These are phyloP conservation scores for Coemansia sp. DNA, from an alignment of 192 early-diverging fungal genomes.

Conservation along the genomic window DNA sequence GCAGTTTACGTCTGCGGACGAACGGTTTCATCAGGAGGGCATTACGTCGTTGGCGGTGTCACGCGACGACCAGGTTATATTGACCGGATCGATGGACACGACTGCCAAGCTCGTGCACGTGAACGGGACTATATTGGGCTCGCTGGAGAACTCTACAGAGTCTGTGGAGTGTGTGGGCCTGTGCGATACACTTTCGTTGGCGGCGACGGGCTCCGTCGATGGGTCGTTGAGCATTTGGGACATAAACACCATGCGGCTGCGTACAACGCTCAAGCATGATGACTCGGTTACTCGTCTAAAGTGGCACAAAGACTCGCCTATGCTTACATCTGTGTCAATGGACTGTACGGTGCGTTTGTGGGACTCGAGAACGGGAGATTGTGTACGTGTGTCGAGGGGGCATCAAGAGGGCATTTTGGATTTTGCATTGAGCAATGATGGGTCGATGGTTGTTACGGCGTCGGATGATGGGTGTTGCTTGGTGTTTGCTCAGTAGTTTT, in stretches of 20 bases:
- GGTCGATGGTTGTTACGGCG: slow-evolving; percentile 69
- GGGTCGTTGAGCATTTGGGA: slow-evolving; percentile 93
- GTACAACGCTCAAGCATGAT: slow-evolving; percentile 80
- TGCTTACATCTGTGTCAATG: slow-evolving; percentile 73
- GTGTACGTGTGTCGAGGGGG: slow-evolving; percentile 71
- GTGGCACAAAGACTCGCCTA: slow-evolving; percentile 67
- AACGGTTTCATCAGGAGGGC: slow-evolving; percentile 79
- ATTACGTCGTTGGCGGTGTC: slow-evolving; percentile 77
- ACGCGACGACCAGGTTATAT: slow-evolving; percentile 70
- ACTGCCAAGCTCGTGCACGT: slow-evolving; percentile 78
- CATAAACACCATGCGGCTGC: slow-evolving; percentile 74
- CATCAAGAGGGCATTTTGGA: slow-evolving; percentile 87
- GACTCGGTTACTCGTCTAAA: slow-evolving; percentile 80
- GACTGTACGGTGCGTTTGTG: slow-evolving; percentile 83
- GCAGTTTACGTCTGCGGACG: slow-evolving; percentile 69
- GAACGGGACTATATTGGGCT: slow-evolving; percentile 76
- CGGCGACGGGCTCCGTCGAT: slow-evolving; percentile 85
- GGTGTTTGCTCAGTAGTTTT: slow-evolving; percentile 57
- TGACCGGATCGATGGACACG: slow-evolving; percentile 82
- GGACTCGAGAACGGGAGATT: slow-evolving; percentile 88
- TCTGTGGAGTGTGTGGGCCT: slow-evolving; percentile 88
- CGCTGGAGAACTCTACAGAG: slow-evolving; percentile 79
- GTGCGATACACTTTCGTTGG: slow-evolving; percentile 64
- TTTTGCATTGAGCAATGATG: slow-evolving; percentile 75
- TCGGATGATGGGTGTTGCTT: slow-evolving; percentile 83